Percentiles rank a stretch among this genome's conserved stretches.
Evolutionary conservation across 495 filamentous ascomycete genomes (phyloP).

Genomic region (Podospora appendiculata): DNA sequence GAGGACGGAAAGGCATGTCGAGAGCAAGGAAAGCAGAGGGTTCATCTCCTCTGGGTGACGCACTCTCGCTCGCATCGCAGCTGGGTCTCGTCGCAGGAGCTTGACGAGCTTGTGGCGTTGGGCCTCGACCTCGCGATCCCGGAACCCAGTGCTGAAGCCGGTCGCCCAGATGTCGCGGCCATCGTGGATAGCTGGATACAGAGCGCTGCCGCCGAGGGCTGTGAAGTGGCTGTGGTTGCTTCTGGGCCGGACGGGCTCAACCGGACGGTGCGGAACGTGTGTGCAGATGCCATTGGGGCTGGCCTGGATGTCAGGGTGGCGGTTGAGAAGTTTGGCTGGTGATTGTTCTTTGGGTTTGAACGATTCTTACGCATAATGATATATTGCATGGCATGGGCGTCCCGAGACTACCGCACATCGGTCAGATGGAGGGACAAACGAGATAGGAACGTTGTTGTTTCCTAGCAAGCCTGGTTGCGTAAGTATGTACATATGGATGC

Average conservation of each 20-base stretch:
- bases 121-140: conserved; percentile 46
- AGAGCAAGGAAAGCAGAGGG: conserved; percentile 13
- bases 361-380: no score
- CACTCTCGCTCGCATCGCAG: conserved; percentile 39
- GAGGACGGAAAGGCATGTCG: neutral
- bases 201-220: conserved; percentile 15
- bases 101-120: conserved; percentile 32
- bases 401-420: no score
- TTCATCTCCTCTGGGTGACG: conserved; percentile 52
- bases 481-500: no score
- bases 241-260: conserved; percentile 50
- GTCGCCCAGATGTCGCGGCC: conserved; percentile 40
- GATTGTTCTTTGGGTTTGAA: neutral
- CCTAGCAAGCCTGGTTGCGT: no score
- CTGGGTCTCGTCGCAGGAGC: conserved; percentile 42
- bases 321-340: conserved; percentile 49
- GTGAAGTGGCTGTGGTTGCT: conserved; percentile 38
- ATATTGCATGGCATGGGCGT: no score
- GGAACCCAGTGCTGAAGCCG: conserved; percentile 40
- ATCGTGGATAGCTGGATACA: conserved; percentile 27
- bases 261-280: conserved; percentile 42
- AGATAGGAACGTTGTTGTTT: no score
- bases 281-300: conserved; percentile 33
- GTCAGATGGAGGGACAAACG: no score
- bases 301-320: conserved; percentile 33